Percentiles rank a stretch among this genome's conserved stretches.
Conservation (phyloP, 2,329 filamentous ascomycete genomes). For the Karstenula rhodostoma region DNA sequence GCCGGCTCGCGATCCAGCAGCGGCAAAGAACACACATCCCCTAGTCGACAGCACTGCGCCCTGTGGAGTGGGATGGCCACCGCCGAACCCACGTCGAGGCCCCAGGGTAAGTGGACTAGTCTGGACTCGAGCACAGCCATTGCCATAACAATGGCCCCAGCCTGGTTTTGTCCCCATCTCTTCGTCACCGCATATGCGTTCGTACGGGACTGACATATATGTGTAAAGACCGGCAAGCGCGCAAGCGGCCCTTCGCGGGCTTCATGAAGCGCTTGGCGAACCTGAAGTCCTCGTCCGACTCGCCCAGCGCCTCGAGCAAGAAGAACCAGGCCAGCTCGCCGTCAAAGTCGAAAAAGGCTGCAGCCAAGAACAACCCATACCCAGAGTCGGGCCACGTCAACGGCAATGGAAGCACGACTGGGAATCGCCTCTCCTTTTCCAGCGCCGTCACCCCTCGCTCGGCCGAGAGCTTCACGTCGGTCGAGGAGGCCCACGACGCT, state of each 20-base stretch:
- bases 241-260: slow-evolving; percentile 85
- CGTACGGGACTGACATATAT: slow-evolving; percentile 33
- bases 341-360: slow-evolving; percentile 65
- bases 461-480: slow-evolving; percentile 64
- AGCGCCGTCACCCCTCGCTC: slow-evolving; percentile 55
- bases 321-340: slow-evolving; percentile 41
- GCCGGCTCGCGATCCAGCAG: slow-evolving; percentile 10
- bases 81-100: slow-evolving; percentile 53
- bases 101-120: slow-evolving; percentile 51
- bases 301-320: slow-evolving; percentile 51
- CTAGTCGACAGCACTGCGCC: slow-evolving; percentile 14
- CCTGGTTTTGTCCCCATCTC: slow-evolving; percentile 9
- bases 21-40: not conserved
- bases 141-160: slow-evolving; percentile 19
- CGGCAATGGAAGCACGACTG: slow-evolving; percentile 40
- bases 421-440: slow-evolving; percentile 56
- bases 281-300: slow-evolving; percentile 77
- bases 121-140: slow-evolving; percentile 32
- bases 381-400: slow-evolving; percentile 75
- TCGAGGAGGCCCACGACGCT: slow-evolving; percentile 57
- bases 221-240: slow-evolving; percentile 71
- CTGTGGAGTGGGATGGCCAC: slow-evolving; percentile 50
- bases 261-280: slow-evolving; percentile 95
- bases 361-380: slow-evolving; percentile 89
- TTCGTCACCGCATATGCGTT: slow-evolving; percentile 6